Base-by-base conservation (phyloP, 1,139 yeast species). In the Protomyces macrosporus region DNA sequence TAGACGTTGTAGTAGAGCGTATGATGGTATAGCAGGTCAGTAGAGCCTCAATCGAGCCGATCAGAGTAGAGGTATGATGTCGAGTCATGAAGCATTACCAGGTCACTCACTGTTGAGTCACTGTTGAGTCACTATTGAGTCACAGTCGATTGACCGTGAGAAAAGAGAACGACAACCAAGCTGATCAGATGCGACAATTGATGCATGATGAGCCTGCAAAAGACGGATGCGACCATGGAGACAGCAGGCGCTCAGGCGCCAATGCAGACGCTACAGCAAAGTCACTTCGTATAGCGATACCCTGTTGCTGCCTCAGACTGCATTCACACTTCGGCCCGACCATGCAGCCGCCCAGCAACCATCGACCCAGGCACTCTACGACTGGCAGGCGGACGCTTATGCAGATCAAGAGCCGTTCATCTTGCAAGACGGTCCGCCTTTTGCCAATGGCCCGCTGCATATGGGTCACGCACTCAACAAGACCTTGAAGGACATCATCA, bases 401-500 rank as follows among this genome's bases (percentile, higher is more conserved):
- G 14, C 36, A 33, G 23, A 9, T 34, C 42, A 7, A 10, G 7
- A 34, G 39, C 56, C 53, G 42, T 90, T 89, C 69, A 80, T 87
- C 0, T 77, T 93, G 3, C 98, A 91, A 70, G 99, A 93, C 75
- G 99, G 99, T 0, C 99, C 99, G 0, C 99, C 99, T 0, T 93
- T 91, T 75, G 98, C 98, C 10, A 93, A 93, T 72, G 98, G 98
- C 3, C 90, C 87, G 67, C 77, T 93, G 34, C 99, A 93, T 73
- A 75, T 91, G 67, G 99, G 99, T 0, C 99, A 93, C 75, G 91
- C 98, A 0, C 76, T 93, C 71, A 93, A 93, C 75, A 93, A 93
- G 72, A 82, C 90, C 33, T 75, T 90, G 64, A 93, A 93, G 74
- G 99, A 93, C 75, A 84, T 93, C 61, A 84, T 91, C 63, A 84